phyloP scores from a whole-genome alignment of 805 yeast species.

The Saccharomycopsis babjevae region DNA sequence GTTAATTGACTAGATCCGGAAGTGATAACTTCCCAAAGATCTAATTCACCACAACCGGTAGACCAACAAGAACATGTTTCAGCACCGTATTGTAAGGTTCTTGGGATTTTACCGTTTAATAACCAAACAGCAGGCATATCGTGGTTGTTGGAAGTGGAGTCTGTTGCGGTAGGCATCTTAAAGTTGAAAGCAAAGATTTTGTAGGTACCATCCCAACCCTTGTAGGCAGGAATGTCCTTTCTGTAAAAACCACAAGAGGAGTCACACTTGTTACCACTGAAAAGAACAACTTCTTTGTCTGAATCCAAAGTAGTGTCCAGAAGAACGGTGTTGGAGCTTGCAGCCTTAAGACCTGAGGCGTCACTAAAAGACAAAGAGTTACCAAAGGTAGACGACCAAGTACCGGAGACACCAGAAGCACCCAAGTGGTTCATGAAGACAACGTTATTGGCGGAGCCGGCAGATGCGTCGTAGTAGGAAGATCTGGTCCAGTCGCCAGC shows the following conservation, averaged over 20 bases:
- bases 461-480: conserved; percentile 50
- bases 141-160: conserved; percentile 44
- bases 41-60: conserved; percentile 97
- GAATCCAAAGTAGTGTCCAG: conserved; percentile 60
- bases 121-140: conserved; percentile 99
- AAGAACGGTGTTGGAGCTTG: conserved; percentile 59
- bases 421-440: conserved; percentile 80
- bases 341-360: conserved; percentile 65
- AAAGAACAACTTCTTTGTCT: conserved; percentile 71
- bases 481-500: conserved; percentile 62
- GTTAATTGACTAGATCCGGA: conserved; percentile 68
- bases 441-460: conserved; percentile 62
- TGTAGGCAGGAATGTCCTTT: conserved; percentile 80
- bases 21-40: conserved; percentile 74
- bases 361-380: conserved; percentile 82
- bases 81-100: conserved; percentile 89
- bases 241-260: conserved; percentile 79
- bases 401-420: conserved; percentile 78
- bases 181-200: conserved; percentile 92
- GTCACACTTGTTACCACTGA: conserved; percentile 58
- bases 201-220: conserved; percentile 77
- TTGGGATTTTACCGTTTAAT: conserved; percentile 90
- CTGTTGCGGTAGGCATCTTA: conserved; percentile 67
- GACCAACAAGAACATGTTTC: conserved; percentile 89
- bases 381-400: conserved; percentile 80